Evolutionary conservation across 345 rosid genomes (phyloP), one percentile per base, ranked within the genome.

Genomic region (Pugionium dolabratum): DNA sequence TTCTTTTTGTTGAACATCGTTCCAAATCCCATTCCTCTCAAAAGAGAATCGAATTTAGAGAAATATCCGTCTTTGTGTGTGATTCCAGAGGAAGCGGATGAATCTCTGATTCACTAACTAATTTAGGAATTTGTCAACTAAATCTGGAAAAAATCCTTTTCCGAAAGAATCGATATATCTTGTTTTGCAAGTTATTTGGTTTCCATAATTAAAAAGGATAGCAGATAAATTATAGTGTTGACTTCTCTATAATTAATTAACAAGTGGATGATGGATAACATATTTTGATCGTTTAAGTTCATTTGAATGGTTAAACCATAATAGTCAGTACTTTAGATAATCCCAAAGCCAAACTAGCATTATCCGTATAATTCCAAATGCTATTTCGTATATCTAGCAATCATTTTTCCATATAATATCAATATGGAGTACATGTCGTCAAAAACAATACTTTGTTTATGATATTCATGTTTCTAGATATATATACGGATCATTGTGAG

Each of bases 1-100:
- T 79, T 76, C 7, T 80, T 82, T 25, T 74, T 63, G 44, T 81
- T 63, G 69, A 81, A 83, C 63, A 85, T 75, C 7, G 79, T 75
- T 11, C 56, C 75, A 50, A 79, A 76, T 66, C 82, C 72, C 77
- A 79, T 79, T 51, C 1, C 4, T 1, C 7, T 53, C 55, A 37
- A 25, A 2, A 32, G 62, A 73, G 67, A 59, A 44, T 59, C 56
- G 42, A 2, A 48, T 59, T 27, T 7, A 29, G 62, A 73, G 58
- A 73, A 9, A 61, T 60, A 18, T 67, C 25, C 41, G 62, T 60
- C 41, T 47, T 48, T 58, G 62, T 67, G 33, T 66, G 33, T 66
- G 66, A 65, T 54, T 36, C 7, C 43, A 6, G 4, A 66, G 27
- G 60, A 73, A 67, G 41, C 73, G 73, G 56, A 59, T 59, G 63